Evolutionary conservation across 176 grass and related monocot genomes (phyloP), one percentile per base, ranked within the genome.

Genomic region (Carex cristatella): DNA sequence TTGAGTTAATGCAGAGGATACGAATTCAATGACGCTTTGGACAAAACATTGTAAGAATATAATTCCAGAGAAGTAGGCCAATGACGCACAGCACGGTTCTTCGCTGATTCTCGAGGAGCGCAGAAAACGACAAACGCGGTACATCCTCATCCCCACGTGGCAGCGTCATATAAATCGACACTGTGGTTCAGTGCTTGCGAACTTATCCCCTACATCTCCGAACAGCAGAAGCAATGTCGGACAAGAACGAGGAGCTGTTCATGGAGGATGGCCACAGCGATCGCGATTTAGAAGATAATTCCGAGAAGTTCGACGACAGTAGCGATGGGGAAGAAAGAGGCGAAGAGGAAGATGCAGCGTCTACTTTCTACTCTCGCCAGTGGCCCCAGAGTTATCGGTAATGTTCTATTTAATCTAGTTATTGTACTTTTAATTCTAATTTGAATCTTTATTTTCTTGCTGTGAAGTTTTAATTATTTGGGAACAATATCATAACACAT

Each of bases 331-430:
- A 72, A 7, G 79, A 85, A 1, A 51, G 54, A 31, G 87, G 75
- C 3, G 80, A 76, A 8, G 91, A 82, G 18, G 71, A 81, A 55
- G 90, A 88, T 0, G 83, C 72, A 12, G 59, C 88, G 19, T 84
- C 81, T 84, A 78, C 91, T 27, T 94, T 97, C 85, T 51, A 85
- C 61, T 94, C 94, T 1, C 85, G 42, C 10, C 83, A 94, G 57
- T 94, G 94, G 94, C 94, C 94, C 38, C 90, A 85, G 85, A 97
- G 92, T 65, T 97, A 94, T 87, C 79, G 88, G 94, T 97, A 72
- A 77, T 48, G 61, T 48, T 82, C 27, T 82, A 42, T 82, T 48
- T 27, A 23, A 48, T 10, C 59, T 64, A 23, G 11, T 5, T n/a
- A 64, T 14, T 80, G 11, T 7, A 28, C 35, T 28, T 54, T 75